Evolutionary conservation across 225 moss, liverwort and hornwort genomes (phyloP), one percentile per base, ranked within the genome.

Genomic region (Lunularia cruciata): DNA sequence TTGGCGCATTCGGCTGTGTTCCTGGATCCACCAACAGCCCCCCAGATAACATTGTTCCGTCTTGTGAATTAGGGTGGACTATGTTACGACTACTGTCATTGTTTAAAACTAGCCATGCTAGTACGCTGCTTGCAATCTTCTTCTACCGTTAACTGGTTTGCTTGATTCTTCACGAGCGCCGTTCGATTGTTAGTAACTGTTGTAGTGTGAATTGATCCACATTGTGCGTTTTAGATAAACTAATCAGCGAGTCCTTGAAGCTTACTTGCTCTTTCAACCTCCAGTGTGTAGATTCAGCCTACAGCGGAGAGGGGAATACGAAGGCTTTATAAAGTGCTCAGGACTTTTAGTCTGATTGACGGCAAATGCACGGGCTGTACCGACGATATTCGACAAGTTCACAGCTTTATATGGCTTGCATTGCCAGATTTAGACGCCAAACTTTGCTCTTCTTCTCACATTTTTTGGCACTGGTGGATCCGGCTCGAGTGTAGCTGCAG

Each of bases 361-460:
- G 45, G 63, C 46, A 16, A 63, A 65, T 65, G 65, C 31, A 47
- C 46, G 47, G 46, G 19, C 14, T 46, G 4, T 65, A 28, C 31
- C 25, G 31, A 46, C 47, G 19, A 15, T 27, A 25, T 23, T 34
- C 38, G 9, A 60, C 22, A 60, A 25, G 31, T 36, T 19, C 20
- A 34, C 51, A 68, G 43, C 63, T 57, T 76, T 75, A 67, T 70
- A 81, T 81, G 81, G 81, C 81, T 75, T 52, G 69, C 46, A 67
- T 75, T 63, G 72, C 72, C 55, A 76, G 75, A 75, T 76, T 76
- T 43, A 69, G 76, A 65, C 25, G 73, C 73, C 72, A 73, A 64
- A 64, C 57, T 55, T 20, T 54, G 18, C 57, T 69, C 8, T 15
- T 31, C n/a, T 69, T 5, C 16, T 40, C 37, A 65, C 69, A 49